A percentile compares a stretch with the other conserved stretches of the same genome.
phyloP scores from a whole-genome alignment of 495 filamentous ascomycete species.

The Neurospora sp. region DNA sequence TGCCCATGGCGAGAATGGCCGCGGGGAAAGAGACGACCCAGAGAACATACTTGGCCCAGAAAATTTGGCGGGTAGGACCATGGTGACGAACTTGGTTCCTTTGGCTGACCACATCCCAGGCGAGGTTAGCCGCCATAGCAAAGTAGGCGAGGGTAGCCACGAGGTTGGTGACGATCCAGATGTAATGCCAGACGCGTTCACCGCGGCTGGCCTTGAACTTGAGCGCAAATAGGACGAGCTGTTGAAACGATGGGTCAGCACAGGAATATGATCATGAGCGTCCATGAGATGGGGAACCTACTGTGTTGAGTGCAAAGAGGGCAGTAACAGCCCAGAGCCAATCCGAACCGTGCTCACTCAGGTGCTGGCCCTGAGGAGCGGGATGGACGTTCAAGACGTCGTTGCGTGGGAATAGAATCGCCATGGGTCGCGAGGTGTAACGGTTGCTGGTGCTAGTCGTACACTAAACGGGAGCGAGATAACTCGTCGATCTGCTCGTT shows the following conservation, averaged over 20 bases:
- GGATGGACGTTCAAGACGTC: conserved; percentile 36
- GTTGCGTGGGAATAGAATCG: conserved; percentile 22
- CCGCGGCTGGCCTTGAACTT: conserved; percentile 29
- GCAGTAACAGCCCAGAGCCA: conserved; percentile 38
- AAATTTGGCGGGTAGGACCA: conserved; percentile 32
- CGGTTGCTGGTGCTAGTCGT: not conserved
- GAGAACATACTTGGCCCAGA: conserved; percentile 41
- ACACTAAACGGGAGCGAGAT: not conserved
- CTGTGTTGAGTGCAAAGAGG: conserved; percentile 31
- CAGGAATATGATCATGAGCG: not conserved
- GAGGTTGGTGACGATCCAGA: conserved; percentile 39
- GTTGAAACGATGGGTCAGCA: not conserved
- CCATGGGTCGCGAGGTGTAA: conserved; percentile 2
- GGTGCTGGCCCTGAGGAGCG: conserved; percentile 24
- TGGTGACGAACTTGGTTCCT: conserved; percentile 19
- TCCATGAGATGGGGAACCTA: conserved; percentile 8
- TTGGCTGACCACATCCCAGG: conserved; percentile 22
- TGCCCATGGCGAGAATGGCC: conserved; percentile 30
- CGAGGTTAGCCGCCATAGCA: conserved; percentile 35
- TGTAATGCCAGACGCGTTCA: conserved; percentile 45
- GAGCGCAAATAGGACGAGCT: conserved; percentile 27
- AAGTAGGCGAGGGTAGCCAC: conserved; percentile 37
- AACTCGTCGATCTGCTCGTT: not conserved
- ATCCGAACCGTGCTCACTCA: conserved; percentile 36
- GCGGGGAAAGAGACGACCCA: conserved; percentile 38